Conservation (phyloP, 306 rosid species). For the Styphnolobium japonicum region DNA sequence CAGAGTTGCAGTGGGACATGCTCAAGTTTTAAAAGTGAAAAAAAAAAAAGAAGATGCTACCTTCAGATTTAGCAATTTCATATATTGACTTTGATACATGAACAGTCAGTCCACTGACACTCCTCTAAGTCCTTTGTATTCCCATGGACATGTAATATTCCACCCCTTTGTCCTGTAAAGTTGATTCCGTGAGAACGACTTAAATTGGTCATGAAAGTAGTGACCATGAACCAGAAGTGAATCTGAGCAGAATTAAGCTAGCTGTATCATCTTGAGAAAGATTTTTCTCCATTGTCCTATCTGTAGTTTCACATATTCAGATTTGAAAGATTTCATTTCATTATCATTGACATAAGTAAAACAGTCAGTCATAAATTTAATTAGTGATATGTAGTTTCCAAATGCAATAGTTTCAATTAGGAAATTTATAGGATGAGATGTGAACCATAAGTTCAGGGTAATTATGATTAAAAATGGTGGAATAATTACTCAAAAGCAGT, state of each 20-base stretch:
- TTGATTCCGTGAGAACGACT: constrained; percentile 18
- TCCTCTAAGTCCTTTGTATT: constrained; percentile 82
- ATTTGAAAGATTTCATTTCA: not conserved
- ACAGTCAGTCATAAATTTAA: not conserved
- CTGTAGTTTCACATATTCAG: not conserved
- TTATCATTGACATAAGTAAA: not conserved
- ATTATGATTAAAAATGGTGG: not conserved
- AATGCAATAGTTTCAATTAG: not conserved
- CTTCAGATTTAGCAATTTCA: constrained; percentile 78
- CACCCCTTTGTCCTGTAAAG: constrained; percentile 76
- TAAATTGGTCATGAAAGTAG: not conserved
- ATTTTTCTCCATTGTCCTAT: not conserved
- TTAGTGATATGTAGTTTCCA: not conserved
- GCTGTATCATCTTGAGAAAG: not conserved
- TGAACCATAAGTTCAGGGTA: constrained; percentile 4
- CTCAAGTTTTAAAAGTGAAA: not conserved
- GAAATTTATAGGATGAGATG: not conserved
- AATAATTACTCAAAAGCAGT: too few species aligned
- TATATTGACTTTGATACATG: constrained; percentile 55
- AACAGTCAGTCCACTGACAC: constrained; percentile 53
- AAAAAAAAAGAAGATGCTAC: constrained; percentile 25
- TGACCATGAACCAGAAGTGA: not conserved
- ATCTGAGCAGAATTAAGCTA: not conserved
- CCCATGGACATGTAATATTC: constrained; percentile 76
- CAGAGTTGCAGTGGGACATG: not conserved